These are phyloP conservation scores for Pseudogymnoascus sp. DNA, from an alignment of 2,329 filamentous ascomycete species.

Conservation along the genomic window DNA sequence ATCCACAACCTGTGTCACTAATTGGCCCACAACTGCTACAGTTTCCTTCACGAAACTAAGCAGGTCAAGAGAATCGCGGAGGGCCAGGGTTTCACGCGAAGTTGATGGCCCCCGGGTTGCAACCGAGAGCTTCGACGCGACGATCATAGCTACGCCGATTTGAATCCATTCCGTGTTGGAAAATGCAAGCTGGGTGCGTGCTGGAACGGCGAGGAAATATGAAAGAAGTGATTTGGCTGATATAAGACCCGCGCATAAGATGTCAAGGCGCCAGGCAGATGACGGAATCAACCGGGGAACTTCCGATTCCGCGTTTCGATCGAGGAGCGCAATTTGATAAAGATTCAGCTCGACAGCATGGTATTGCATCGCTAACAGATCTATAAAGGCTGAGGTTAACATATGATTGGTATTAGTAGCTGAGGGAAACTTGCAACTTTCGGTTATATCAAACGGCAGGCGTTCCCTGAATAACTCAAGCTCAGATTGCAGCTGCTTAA, in stretches of 20 bases:
- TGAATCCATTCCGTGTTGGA: conserved; percentile 36
- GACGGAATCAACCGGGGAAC: conserved; percentile 24
- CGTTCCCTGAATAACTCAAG: conserved; percentile 28
- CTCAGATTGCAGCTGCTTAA: conserved; percentile 26
- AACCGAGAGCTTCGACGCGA: conserved; percentile 9
- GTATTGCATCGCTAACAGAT: conserved; percentile 33
- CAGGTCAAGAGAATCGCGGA: neutral
- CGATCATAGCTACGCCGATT: conserved; percentile 28
- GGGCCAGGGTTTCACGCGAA: neutral
- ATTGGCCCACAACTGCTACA: neutral
- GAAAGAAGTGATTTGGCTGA: conserved; percentile 24
- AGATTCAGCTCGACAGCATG: conserved; percentile 33
- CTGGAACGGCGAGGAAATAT: conserved; percentile 30
- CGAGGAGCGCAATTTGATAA: conserved; percentile 31
- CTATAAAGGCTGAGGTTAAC: conserved; percentile 19
- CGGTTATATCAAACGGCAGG: conserved; percentile 24
- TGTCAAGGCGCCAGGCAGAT: conserved; percentile 12
- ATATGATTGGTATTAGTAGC: neutral
- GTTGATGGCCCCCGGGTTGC: neutral
- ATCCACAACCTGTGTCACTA: neutral
- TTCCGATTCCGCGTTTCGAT: neutral
- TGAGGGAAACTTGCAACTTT: conserved; percentile 25
- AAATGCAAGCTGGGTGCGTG: conserved; percentile 29
- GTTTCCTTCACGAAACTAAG: neutral
- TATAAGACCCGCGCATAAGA: conserved; percentile 20